Evolutionary conservation across 305 asterid genomes (phyloP).

Genomic region (Fraxinus paxiana): DNA sequence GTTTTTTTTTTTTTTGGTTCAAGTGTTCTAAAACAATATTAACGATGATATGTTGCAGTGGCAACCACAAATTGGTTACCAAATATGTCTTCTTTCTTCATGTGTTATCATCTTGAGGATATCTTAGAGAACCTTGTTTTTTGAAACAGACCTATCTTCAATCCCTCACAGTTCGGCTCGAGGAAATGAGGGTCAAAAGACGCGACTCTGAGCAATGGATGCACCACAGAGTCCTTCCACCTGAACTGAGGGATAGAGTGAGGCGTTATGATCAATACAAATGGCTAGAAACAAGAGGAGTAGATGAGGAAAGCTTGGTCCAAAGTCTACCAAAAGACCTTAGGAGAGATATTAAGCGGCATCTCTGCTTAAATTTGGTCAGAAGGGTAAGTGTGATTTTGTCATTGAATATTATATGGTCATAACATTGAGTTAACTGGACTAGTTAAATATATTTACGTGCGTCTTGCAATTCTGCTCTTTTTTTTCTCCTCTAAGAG

Average conservation of each 20-base stretch:
- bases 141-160: conserved; percentile 85
- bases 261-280: conserved; percentile 95
- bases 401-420: not conserved
- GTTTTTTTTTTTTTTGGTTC: not conserved
- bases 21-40: not conserved
- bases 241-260: conserved; percentile 82
- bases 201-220: conserved; percentile 99
- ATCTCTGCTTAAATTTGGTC: conserved; percentile 88
- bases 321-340: conserved; percentile 90
- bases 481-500: not conserved
- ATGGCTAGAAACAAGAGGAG: conserved; percentile 98
- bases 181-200: conserved; percentile 91
- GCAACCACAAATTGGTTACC: not conserved
- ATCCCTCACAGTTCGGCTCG: conserved; percentile 81
- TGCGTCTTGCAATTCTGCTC: not conserved
- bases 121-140: conserved; percentile 17
- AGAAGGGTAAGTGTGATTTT: conserved; percentile 55
- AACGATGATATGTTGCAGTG: not conserved
- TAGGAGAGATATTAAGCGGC: conserved; percentile 89
- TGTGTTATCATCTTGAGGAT: not conserved
- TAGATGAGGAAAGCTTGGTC: conserved; percentile 89
- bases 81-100: not conserved
- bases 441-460: not conserved
- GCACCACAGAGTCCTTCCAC: conserved; percentile 94
- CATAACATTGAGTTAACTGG: not conserved